Percentiles rank a stretch among this genome's conserved stretches.
phyloP scores from a whole-genome alignment of 176 grass and related monocot species.

The Ampelocalamus luodianensis region DNA sequence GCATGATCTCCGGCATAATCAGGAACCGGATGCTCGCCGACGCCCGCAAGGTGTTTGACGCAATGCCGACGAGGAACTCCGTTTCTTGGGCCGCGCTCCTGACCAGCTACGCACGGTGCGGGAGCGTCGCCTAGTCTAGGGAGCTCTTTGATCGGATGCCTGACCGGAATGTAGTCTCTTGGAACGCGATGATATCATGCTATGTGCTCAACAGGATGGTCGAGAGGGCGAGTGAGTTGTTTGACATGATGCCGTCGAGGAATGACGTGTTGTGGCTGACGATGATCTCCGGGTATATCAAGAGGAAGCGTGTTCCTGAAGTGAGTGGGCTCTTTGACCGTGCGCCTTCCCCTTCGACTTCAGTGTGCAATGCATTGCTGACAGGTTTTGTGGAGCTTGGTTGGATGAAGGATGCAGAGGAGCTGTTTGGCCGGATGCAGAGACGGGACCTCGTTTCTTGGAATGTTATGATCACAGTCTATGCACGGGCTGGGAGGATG shows the following conservation, averaged over 20 bases:
- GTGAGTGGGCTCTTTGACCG: conserved; percentile 45
- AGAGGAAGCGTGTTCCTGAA: conserved; percentile 41
- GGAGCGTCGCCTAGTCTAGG: conserved; percentile 58
- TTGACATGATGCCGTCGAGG: conserved; percentile 56
- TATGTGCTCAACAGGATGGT: conserved; percentile 53
- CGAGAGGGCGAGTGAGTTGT: conserved; percentile 48
- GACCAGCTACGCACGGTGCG: conserved; percentile 46
- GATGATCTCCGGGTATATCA: conserved; percentile 62
- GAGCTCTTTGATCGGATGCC: conserved; percentile 63
- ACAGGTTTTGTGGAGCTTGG: conserved; percentile 52
- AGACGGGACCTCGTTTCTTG: conserved; percentile 53
- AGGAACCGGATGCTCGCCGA: conserved; percentile 55
- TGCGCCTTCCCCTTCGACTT: neutral
- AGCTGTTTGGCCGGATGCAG: conserved; percentile 58
- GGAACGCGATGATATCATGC: conserved; percentile 71
- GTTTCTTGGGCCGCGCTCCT: conserved; percentile 62
- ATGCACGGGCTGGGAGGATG: conserved; percentile 58
- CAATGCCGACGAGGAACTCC: conserved; percentile 59
- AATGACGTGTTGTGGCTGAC: conserved; percentile 54
- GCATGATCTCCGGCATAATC: conserved; percentile 60
- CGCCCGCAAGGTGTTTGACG: conserved; percentile 54
- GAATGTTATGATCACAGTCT: conserved; percentile 73
- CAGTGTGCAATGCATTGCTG: conserved; percentile 52
- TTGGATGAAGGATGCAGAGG: conserved; percentile 52
- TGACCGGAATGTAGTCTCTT: conserved; percentile 50